phyloP scores from a whole-genome alignment of 768 basidiomycete genomes.

The Clathrus columnatus region DNA sequence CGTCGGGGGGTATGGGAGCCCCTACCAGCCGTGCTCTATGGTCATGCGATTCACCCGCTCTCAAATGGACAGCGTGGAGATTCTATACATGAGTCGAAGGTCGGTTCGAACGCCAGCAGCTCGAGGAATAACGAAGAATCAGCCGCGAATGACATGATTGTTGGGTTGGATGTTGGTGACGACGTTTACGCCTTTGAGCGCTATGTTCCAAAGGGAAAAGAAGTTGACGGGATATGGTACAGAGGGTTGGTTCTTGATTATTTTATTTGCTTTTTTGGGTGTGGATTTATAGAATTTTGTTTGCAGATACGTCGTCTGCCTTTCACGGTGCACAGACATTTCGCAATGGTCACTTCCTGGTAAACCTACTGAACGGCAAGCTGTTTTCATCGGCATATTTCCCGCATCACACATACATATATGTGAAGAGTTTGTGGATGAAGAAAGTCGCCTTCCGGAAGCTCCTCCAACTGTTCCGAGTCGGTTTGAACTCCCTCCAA shows the following conservation, averaged over 20 bases:
- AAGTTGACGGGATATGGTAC: constrained; percentile 82
- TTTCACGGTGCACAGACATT: constrained; percentile 63
- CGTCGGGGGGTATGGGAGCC: constrained; percentile 52
- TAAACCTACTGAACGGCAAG: constrained; percentile 60
- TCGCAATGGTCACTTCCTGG: constrained; percentile 35
- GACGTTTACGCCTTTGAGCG: constrained; percentile 97
- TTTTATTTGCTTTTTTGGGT: constrained; percentile 2
- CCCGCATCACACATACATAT: constrained; percentile 83
- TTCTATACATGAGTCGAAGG: constrained; percentile 9
- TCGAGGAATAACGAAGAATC: background rate
- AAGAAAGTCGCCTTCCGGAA: constrained; percentile 76
- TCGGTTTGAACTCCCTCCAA: constrained; percentile 5
- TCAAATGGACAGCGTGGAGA: constrained; percentile 10
- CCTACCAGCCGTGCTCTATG: constrained; percentile 72
- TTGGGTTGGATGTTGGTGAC: constrained; percentile 87
- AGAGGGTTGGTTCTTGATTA: constrained; percentile 61
- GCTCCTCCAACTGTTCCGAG: constrained; percentile 49
- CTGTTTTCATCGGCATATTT: constrained; percentile 88
- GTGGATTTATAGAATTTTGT: constrained; percentile 1
- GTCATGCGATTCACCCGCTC: constrained; percentile 83
- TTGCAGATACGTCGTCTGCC: constrained; percentile 76
- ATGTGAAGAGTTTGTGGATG: constrained; percentile 80
- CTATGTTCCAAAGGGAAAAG: constrained; percentile 65
- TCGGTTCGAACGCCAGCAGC: background rate
- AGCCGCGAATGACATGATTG: constrained; percentile 27